Evolutionary conservation across 192 early-diverging fungal species (phyloP).

Genomic region (Podila horticola): DNA sequence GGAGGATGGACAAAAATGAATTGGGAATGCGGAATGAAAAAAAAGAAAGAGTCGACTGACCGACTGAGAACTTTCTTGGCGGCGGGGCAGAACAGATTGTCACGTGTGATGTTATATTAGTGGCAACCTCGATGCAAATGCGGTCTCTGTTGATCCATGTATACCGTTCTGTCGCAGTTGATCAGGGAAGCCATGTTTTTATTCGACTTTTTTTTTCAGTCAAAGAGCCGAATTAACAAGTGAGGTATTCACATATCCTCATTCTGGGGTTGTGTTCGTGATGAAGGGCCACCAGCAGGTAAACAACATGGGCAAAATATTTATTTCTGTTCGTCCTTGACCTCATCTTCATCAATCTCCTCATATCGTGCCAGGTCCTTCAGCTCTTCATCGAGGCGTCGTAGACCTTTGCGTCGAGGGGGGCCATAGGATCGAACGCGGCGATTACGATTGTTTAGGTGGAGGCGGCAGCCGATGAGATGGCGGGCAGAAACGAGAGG

Average conservation of each 20-base stretch:
- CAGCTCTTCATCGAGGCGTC: constrained; percentile 10
- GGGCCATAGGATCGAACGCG: background rate
- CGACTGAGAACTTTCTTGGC: background rate
- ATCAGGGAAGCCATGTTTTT: no score
- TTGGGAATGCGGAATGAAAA: background rate
- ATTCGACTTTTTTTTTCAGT: no score
- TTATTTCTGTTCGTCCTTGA: no score
- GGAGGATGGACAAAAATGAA: background rate
- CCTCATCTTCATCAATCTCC: constrained; percentile 3
- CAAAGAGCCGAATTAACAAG: no score
- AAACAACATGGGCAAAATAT: no score
- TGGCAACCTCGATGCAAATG: no score
- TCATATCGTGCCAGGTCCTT: constrained; percentile 5
- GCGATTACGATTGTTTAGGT: background rate
- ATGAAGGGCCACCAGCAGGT: no score
- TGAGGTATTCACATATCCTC: no score
- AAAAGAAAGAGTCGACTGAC: background rate
- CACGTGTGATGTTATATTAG: background rate
- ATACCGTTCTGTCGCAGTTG: no score
- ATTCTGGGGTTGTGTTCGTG: no score
- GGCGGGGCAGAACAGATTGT: background rate
- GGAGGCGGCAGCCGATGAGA: background rate
- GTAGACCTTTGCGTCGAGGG: background rate
- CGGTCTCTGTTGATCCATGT: no score
- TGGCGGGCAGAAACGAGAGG: background rate